Percentiles rank a stretch among this genome's conserved stretches.
These are phyloP conservation scores for Bidens hawaiensis DNA, from an alignment of 140 eudicot genomes.

Conservation along the genomic window DNA sequence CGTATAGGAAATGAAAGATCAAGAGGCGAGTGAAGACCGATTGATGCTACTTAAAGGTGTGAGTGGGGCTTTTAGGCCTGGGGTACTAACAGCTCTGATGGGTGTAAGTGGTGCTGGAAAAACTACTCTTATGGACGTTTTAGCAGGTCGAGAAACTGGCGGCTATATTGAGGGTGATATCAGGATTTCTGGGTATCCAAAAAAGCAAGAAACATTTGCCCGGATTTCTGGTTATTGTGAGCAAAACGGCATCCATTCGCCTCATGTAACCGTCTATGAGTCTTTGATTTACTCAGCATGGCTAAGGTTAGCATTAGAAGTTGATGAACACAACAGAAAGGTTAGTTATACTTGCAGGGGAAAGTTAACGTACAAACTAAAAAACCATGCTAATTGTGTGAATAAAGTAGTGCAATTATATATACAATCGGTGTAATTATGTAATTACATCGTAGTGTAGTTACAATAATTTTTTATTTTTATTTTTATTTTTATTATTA, in stretches of 20 bases:
- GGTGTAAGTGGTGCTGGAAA: slow-evolving; percentile 74
- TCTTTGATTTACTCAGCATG: slow-evolving; percentile 57
- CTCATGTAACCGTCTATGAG: slow-evolving; percentile 56
- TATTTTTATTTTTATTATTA: no score
- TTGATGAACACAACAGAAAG: slow-evolving; percentile 37
- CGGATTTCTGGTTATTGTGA: slow-evolving; percentile 63
- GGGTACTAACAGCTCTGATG: slow-evolving; percentile 68
- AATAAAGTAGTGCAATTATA: no score
- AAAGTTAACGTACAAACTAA: no score
- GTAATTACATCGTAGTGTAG: no score
- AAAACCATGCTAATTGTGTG: no score
- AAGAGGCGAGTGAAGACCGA: slow-evolving; percentile 46
- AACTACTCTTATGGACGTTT: slow-evolving; percentile 63
- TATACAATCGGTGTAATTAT: no score
- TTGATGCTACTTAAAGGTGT: slow-evolving; percentile 56
- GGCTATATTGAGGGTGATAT: slow-evolving; percentile 59
- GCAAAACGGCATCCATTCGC: slow-evolving; percentile 63
- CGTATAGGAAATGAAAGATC: slow-evolving; percentile 62
- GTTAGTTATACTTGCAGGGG: no score
- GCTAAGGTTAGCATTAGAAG: slow-evolving; percentile 55
- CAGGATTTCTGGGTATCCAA: slow-evolving; percentile 53
- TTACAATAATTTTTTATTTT: no score
- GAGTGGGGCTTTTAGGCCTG: slow-evolving; percentile 61
- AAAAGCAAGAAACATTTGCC: slow-evolving; percentile 63
- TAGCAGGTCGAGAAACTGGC: slow-evolving; percentile 65